Evolutionary conservation across 140 eudicot genomes (phyloP).

Genomic region (Erigeron philadelphicus): DNA sequence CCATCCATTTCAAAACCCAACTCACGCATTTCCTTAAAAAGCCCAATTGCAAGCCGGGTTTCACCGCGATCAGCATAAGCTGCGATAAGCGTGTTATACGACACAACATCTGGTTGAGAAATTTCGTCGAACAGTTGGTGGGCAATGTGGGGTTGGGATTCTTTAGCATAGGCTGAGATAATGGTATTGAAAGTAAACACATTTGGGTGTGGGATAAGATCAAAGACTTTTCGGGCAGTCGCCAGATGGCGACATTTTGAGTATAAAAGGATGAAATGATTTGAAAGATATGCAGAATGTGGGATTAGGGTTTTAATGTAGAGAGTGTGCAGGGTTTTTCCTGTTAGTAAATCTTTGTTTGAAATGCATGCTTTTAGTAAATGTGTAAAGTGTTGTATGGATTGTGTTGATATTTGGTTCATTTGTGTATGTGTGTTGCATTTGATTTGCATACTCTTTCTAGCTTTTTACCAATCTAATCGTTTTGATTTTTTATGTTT

Average conservation of each 20-base stretch:
- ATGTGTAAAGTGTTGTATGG: conserved; percentile 32
- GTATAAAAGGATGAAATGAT: conserved; percentile 81
- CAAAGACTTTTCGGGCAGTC: conserved; percentile 58
- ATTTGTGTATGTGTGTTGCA: conserved; percentile 24
- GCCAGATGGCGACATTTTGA: conserved; percentile 68
- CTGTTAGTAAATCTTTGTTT: conserved; percentile 43
- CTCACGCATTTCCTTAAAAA: conserved; percentile 55
- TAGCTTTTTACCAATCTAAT: no score
- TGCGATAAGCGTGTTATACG: conserved; percentile 66
- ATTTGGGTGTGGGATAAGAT: conserved; percentile 44
- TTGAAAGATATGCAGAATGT: conserved; percentile 58
- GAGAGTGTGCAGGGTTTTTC: conserved; percentile 57
- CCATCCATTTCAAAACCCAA: conserved; percentile 56
- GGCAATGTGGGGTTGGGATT: conserved; percentile 46
- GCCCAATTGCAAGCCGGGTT: conserved; percentile 31
- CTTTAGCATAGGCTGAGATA: conserved; percentile 61
- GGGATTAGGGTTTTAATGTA: conserved; percentile 58
- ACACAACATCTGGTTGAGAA: conserved; percentile 66
- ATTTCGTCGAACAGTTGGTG: conserved; percentile 76
- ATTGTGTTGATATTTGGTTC: conserved; percentile 41
- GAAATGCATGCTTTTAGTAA: conserved; percentile 56
- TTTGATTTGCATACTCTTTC: no score
- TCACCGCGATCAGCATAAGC: conserved; percentile 68
- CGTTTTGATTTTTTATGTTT: no score
- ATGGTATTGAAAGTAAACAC: conserved; percentile 71